phyloP scores from a whole-genome alignment of 495 filamentous ascomycete species.

The Penicillium roqueforti region DNA sequence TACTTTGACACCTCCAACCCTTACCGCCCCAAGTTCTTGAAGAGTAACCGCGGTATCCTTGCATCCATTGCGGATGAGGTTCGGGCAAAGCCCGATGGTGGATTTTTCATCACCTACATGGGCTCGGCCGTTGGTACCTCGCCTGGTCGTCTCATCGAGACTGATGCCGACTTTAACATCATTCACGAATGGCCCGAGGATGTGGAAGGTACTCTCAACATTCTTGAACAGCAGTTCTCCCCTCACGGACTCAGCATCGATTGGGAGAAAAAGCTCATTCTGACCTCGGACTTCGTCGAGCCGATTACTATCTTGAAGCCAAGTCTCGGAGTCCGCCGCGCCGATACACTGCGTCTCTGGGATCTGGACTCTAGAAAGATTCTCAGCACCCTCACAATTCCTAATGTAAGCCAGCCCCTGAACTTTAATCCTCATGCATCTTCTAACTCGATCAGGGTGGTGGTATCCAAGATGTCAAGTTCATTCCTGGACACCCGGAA shows the following conservation, averaged over 20 bases:
- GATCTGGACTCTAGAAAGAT: conserved; percentile 49
- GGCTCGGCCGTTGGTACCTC: conserved; percentile 52
- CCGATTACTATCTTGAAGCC: conserved; percentile 59
- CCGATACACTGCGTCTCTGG: conserved; percentile 58
- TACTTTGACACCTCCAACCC: conserved; percentile 59
- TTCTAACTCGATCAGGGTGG: conserved; percentile 34
- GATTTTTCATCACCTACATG: conserved; percentile 62
- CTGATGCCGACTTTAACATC: conserved; percentile 56
- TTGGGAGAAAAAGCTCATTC: conserved; percentile 51
- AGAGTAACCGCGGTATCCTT: conserved; percentile 54
- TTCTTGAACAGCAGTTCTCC: conserved; percentile 55
- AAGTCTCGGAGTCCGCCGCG: conserved; percentile 46
- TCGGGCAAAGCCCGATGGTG: conserved; percentile 60
- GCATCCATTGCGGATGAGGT: conserved; percentile 61
- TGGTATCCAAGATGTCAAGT: conserved; percentile 63
- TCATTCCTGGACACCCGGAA: conserved; percentile 59
- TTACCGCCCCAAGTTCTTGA: conserved; percentile 54
- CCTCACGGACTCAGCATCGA: conserved; percentile 59
- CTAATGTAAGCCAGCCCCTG: conserved; percentile 37
- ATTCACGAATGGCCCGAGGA: conserved; percentile 59
- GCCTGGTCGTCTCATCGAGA: conserved; percentile 57
- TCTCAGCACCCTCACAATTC: conserved; percentile 59
- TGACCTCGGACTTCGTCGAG: conserved; percentile 61
- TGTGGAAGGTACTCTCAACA: conserved; percentile 45
- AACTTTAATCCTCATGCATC: not conserved